Evolutionary conservation across 2,329 filamentous ascomycete genomes (phyloP), one percentile per base, ranked within the genome.

Genomic region (Hypoxylon sp.): DNA sequence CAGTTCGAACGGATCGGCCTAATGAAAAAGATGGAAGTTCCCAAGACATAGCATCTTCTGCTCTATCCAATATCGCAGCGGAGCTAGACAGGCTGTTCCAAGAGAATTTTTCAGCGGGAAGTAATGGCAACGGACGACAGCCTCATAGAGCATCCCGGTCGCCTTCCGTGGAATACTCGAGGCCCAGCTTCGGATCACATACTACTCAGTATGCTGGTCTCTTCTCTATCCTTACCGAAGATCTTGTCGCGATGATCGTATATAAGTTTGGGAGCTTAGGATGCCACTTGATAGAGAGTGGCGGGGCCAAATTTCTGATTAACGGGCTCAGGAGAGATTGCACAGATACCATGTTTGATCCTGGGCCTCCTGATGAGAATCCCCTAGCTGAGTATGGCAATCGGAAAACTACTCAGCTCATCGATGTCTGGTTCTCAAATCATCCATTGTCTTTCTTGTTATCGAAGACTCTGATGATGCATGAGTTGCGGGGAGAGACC

Each of bases 381-480:
- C 55, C 55, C 43, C 36, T 58, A 45, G 21, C 55, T 6, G 55
- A 58, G 23, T 58, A 58, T n/a, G 55, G 55, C 28, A 49, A 17
- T n/a, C 55, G 55, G 9, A 58, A 58, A 23, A 58, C 45, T 2
- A 58, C 43, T 6, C 55, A 58, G 19, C 43, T 58, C 13, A 58
- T 58, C 19, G 55, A 58, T 36, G 36, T 58, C 13, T 58, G 55
- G 55, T 58, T 58, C 23, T 58, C 55, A 19, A 58, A 28, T 19
- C 55, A 58, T 14, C 55, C 55, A 13, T 32, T 58, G n/a, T 58
- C 55, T 10, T 58, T 58, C 43, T 30, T 58, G 11, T 17, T 58
- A 28, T 58, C 55, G 3, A 58, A 58, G 23, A 58, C 55, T 11
- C 30, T 58, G 19, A 32, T 58, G 11, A 58, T 49, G 55, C 55